phyloP scores from a whole-genome alignment of 495 filamentous ascomycete species.

The Friedmanniomyces simplex region DNA sequence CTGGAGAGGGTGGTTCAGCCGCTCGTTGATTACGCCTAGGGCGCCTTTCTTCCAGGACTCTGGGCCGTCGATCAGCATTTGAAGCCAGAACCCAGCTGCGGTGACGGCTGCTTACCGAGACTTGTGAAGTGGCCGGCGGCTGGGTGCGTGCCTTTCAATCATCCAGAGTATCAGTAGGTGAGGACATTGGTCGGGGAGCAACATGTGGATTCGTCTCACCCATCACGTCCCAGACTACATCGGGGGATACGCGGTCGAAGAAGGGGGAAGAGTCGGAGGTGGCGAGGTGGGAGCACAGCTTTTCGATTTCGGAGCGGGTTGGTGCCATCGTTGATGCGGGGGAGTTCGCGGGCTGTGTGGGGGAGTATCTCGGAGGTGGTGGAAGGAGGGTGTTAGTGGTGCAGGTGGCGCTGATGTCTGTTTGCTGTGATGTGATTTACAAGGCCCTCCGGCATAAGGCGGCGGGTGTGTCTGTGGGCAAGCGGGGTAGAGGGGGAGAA shows the following conservation, averaged over 20 bases:
- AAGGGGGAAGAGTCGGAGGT: conserved; percentile 13
- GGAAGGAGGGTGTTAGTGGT: too few species aligned
- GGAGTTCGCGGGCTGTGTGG: not conserved
- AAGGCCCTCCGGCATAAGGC: too few species aligned
- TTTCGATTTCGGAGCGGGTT: conserved; percentile 7
- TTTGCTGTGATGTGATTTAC: too few species aligned
- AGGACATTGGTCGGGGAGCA: not conserved
- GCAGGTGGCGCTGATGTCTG: too few species aligned
- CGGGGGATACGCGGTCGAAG: conserved; percentile 18
- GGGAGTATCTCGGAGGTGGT: too few species aligned
- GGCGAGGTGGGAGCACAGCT: conserved; percentile 7
- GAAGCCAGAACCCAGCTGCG: too few species aligned
- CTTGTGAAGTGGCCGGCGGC: conserved; percentile 18
- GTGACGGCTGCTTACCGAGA: conserved; percentile 5
- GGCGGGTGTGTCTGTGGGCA: too few species aligned
- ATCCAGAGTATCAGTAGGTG: not conserved
- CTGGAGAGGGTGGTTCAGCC: conserved; percentile 1
- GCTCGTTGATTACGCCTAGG: conserved; percentile 10
- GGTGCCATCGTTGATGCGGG: conserved; percentile 3
- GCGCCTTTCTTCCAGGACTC: conserved; percentile 15
- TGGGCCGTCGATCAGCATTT: not conserved
- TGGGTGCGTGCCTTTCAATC: conserved; percentile 18
- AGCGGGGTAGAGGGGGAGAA: too few species aligned
- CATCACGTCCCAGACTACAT: conserved; percentile 24
- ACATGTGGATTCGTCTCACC: not conserved